Base-by-base conservation (phyloP, 257 asterid species). In the Ligustrum vulgare region DNA sequence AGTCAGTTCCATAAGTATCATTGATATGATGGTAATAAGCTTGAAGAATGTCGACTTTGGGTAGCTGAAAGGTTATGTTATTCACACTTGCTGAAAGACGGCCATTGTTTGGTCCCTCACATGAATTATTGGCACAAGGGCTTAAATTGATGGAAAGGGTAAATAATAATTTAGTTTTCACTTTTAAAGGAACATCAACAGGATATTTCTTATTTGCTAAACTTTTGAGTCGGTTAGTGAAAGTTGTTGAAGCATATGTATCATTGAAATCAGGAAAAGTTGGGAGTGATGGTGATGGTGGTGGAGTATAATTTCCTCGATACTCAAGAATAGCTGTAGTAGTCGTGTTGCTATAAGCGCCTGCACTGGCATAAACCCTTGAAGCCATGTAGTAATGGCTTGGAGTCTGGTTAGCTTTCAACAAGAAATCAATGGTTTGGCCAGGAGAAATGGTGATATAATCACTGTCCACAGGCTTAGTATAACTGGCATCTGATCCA, bases 371-470 rank as follows among this genome's bases (percentile, higher is more conserved):
- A 28, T 85, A 86, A 6, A 78, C 87, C 18, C 82, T 79, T 0
- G 90, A 80, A 34, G 95, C 92, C 86, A 89, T 86, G 89, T 84
- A 86, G 69, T 89, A 89, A 60, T 76, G 87, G 75, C 82, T 34
- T 0, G 86, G 89, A 0, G 66, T 75, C 76, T 87, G 93, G 47
- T 88, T 78, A 0, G 92, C 94, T 0, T 60, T 51, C 1, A 90
- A 33, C n/a, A 90, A 41, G 77, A 87, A 80, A 60, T 90, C 96
- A 12, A 88, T 81, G 23, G 96, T 90, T 71, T 88, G 91, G 0
- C 96, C 94, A 0, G 96, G 93, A 1, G 91, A 78, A 13, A 88
- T 90, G 0, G 88, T 70, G 15, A 90, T 73, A 77, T 87, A 84
- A 4, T 79, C 82, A 22, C 71, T 81, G 0, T 3, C 70, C 0